Conservation (phyloP, 1,284 basidiomycete genomes). For the Pseudozyma tsukubaensis region DNA sequence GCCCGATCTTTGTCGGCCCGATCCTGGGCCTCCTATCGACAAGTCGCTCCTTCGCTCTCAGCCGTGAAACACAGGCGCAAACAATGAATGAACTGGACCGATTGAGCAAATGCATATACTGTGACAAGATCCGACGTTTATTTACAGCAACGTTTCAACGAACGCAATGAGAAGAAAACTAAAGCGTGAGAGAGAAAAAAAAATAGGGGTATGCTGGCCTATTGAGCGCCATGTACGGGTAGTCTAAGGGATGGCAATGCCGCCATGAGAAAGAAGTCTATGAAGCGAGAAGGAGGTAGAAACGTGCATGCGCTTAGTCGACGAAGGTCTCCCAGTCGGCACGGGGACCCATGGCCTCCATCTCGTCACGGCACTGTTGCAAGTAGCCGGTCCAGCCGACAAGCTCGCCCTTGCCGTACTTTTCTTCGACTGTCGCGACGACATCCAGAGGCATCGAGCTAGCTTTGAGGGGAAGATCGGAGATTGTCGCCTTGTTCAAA, state of each 20-base stretch:
- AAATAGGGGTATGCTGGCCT: background rate
- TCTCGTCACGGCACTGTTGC: constrained; percentile 36
- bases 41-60: background rate
- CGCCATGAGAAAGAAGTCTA: background rate
- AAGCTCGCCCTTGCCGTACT: constrained; percentile 14
- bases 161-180: background rate
- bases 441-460: constrained; percentile 33
- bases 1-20: background rate
- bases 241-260: background rate
- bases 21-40: background rate
- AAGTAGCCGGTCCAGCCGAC: constrained; percentile 41
- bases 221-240: background rate
- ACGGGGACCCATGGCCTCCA: constrained; percentile 43
- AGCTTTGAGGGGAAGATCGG: constrained; percentile 31
- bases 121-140: background rate
- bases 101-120: background rate
- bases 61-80: background rate
- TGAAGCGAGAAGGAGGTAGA: background rate
- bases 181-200: background rate
- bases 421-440: constrained; percentile 32
- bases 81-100: background rate
- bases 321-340: constrained; percentile 47
- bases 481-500: constrained; percentile 13
- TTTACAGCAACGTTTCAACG: background rate
- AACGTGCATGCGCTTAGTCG: constrained; percentile 9